Evolutionary conservation across 2,329 filamentous ascomycete genomes (phyloP), one percentile per base, ranked within the genome.

Genomic region (Phaeophleospora eucalypticola): DNA sequence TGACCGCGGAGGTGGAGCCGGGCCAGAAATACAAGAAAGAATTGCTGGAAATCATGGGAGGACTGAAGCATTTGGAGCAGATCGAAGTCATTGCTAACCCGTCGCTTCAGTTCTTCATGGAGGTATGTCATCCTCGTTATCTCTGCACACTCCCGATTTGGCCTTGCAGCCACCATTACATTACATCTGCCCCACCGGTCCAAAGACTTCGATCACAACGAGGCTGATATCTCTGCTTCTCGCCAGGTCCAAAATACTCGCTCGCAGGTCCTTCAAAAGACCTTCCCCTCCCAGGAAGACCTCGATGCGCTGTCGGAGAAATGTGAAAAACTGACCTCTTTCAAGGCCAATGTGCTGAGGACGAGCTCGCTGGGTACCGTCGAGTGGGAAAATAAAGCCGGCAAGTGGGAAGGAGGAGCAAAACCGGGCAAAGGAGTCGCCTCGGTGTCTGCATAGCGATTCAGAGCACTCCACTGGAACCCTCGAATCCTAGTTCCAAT

Each of bases 81-180:
- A 60, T 70, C 10, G 68, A 71, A 53, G 59, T 71, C 29, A 62
- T 71, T 17, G 66, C 62, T 1, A 66, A 66, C 42, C 67, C 68
- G 4, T 64, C 58, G 38, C 48, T 69, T 41, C 56, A 64, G 36
- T 68, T 69, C 52, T 65, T 64, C 42, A 64, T 68, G 58, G 65
- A 62, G 46, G 67, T 70, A 53, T 48, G 65, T 60, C 15, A 18
- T 16, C 4, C 8, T 12, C 7, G 19, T 32, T 8, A 16, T 21
- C 15, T 17, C 21, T 40, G 4, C 3, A 4, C 18, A 18, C n/a
- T 27, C 12, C 19, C 9, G 24, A 29, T 29, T 12, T n/a, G 17
- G 33, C 27, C 27, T n/a, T n/a, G 27, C 33, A 35, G 33, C 33
- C n/a, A 16, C 12, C 19, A 8, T 19, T 37, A 19, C 6, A 16